phyloP scores from a whole-genome alignment of 179 eudicot species.

The Vitellaria paradoxa region DNA sequence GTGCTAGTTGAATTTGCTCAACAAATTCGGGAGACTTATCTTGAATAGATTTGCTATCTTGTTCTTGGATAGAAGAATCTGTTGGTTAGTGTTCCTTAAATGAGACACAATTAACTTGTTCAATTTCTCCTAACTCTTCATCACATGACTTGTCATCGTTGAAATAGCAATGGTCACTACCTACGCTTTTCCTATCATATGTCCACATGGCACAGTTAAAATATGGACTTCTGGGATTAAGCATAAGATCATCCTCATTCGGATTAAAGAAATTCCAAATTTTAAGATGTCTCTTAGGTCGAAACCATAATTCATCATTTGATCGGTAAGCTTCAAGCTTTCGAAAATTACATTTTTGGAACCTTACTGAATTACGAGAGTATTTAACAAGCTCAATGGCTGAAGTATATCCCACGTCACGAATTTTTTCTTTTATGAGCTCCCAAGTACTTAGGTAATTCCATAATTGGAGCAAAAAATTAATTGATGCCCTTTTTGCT shows the following conservation, averaged over 20 bases:
- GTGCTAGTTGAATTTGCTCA: too few species aligned
- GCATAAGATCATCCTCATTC: background rate
- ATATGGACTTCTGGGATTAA: background rate
- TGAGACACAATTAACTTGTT: background rate
- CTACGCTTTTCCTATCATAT: background rate
- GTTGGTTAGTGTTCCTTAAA: background rate
- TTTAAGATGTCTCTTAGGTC: background rate
- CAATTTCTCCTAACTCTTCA: background rate
- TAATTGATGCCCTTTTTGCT: too few species aligned
- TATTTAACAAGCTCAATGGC: background rate
- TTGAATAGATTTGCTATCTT: background rate
- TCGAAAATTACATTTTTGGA: background rate
- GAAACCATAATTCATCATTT: background rate
- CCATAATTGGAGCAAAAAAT: too few species aligned
- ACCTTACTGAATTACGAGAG: background rate
- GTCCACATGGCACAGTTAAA: background rate
- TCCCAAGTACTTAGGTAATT: too few species aligned
- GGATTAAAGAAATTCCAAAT: background rate
- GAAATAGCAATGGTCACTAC: background rate
- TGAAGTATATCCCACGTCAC: background rate
- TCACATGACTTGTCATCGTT: background rate
- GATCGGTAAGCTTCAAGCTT: background rate
- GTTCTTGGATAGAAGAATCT: background rate
- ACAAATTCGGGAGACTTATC: background rate
- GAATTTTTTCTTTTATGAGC: background rate